Percentiles rank a stretch among this genome's conserved stretches.
Conservation (phyloP, 495 filamentous ascomycete genomes). For the Beverwykella pulmonaria region DNA sequence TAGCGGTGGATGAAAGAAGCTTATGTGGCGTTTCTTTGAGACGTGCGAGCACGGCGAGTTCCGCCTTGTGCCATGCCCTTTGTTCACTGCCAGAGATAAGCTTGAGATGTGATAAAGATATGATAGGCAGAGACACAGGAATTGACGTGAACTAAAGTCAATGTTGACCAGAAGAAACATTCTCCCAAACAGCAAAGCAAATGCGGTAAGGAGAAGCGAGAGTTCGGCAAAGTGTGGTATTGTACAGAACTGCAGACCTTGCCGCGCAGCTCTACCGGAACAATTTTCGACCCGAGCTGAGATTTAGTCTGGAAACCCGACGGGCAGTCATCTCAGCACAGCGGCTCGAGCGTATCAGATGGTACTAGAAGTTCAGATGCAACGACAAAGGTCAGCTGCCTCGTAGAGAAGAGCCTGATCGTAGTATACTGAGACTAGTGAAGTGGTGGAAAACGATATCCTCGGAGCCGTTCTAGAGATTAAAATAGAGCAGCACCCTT, state of each 20-base stretch:
- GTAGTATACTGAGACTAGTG: slow-evolving; percentile 25
- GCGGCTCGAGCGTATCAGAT: background rate
- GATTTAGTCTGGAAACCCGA: background rate
- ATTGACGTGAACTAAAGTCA: too few species aligned
- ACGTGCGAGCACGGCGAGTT: too few species aligned
- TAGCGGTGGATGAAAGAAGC: background rate
- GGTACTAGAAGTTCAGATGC: background rate
- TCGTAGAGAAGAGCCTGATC: background rate
- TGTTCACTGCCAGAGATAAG: background rate
- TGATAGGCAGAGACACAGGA: too few species aligned
- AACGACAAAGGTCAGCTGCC: background rate
- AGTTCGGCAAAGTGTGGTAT: background rate
- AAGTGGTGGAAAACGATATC: slow-evolving; percentile 5
- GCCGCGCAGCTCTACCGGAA: too few species aligned
- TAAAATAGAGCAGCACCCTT: slow-evolving; percentile 7
- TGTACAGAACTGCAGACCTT: too few species aligned
- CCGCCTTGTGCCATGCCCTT: background rate
- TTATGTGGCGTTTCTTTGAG: background rate
- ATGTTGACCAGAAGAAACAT: too few species aligned
- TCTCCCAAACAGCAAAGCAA: background rate
- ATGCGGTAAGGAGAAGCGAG: slow-evolving; percentile 1
- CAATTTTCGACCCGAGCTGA: background rate
- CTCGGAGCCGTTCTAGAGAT: background rate
- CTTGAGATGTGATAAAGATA: too few species aligned
- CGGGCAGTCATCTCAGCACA: background rate